phyloP scores from a whole-genome alignment of 768 basidiomycete species.

The Nidula microcarpa region DNA sequence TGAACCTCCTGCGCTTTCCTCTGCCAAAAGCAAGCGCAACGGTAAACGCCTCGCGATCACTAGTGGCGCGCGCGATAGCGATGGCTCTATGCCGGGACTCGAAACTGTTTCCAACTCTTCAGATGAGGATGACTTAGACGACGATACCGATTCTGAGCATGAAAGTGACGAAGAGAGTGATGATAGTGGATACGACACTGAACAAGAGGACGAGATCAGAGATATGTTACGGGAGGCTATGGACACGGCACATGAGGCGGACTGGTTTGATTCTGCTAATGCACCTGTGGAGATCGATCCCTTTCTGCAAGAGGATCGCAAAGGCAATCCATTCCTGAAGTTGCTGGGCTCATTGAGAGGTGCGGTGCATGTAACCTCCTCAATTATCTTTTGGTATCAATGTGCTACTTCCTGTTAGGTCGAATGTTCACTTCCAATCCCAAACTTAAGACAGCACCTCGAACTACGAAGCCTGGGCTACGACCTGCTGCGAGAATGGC shows the following conservation, averaged over 20 bases:
- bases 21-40: slow-evolving; percentile 19
- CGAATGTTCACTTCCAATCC: slow-evolving; percentile 55
- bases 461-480: slow-evolving; percentile 16
- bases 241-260: slow-evolving; percentile 60
- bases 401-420: slow-evolving; percentile 24
- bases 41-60: slow-evolving; percentile 49
- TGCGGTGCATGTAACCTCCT: slow-evolving; percentile 14
- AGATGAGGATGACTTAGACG: slow-evolving; percentile 39
- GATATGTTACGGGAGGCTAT: slow-evolving; percentile 68
- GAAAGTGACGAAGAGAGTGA: slow-evolving; percentile 36
- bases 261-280: slow-evolving; percentile 48
- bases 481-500: not conserved
- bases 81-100: slow-evolving; percentile 64
- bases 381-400: not conserved
- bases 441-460: slow-evolving; percentile 30
- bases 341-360: slow-evolving; percentile 74
- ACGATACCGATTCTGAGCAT: slow-evolving; percentile 27
- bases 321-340: slow-evolving; percentile 77
- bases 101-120: slow-evolving; percentile 64
- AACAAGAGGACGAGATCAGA: slow-evolving; percentile 64
- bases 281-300: slow-evolving; percentile 37
- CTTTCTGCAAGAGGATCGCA: slow-evolving; percentile 46
- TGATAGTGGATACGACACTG: slow-evolving; percentile 49
- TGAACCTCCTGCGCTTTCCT: slow-evolving; percentile 11
- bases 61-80: slow-evolving; percentile 31